phyloP scores from a whole-genome alignment of 1,139 yeast species.

The Taiozyma onychis region DNA sequence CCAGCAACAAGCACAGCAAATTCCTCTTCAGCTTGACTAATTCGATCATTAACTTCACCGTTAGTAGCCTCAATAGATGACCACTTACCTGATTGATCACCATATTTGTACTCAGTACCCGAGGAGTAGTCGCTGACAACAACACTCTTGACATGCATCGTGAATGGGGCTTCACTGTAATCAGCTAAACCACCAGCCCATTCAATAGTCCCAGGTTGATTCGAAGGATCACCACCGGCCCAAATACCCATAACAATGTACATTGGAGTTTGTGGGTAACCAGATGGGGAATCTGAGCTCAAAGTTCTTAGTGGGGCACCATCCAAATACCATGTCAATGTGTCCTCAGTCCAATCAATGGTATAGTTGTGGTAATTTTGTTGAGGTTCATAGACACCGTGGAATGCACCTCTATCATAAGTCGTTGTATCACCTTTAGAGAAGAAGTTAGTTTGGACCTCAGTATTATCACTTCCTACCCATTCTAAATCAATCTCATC shows the following conservation, averaged over 20 bases:
- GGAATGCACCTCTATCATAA: constrained; percentile 77
- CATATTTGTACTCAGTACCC: constrained; percentile 62
- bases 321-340: constrained; percentile 57
- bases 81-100: constrained; percentile 63
- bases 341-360: constrained; percentile 70
- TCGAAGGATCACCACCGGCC: constrained; percentile 78
- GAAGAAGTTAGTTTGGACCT: constrained; percentile 78
- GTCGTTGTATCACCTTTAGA: constrained; percentile 72
- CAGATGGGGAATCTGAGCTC: constrained; percentile 45
- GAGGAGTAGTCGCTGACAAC: constrained; percentile 75
- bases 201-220: constrained; percentile 63
- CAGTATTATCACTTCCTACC: constrained; percentile 67
- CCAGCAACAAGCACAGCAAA: constrained; percentile 37
- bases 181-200: constrained; percentile 87
- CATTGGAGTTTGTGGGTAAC: constrained; percentile 81
- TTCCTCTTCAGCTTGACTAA: constrained; percentile 42
- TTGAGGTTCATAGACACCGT: constrained; percentile 50
- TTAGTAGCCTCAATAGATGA: constrained; percentile 56
- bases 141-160: constrained; percentile 58
- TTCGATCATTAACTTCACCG: constrained; percentile 64
- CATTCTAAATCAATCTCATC: constrained; percentile 88
- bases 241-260: constrained; percentile 60
- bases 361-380: constrained; percentile 67
- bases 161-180: constrained; percentile 58
- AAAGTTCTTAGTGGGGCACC: constrained; percentile 56